Evolutionary conservation across 176 grass and related monocot genomes (phyloP).

Genomic region (Musa troglodytarum): DNA sequence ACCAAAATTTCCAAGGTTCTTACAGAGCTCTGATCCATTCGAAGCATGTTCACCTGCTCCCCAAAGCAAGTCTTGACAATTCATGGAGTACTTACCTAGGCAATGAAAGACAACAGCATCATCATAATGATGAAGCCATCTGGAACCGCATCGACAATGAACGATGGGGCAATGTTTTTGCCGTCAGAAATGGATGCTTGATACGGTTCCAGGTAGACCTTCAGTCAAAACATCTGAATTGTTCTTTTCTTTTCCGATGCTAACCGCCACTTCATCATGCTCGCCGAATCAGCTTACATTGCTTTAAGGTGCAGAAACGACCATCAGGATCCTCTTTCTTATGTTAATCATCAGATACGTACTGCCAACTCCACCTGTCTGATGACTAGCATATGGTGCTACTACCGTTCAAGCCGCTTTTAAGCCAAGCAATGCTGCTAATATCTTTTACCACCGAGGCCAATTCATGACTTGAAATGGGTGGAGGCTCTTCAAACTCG

Average conservation of each 20-base stretch:
- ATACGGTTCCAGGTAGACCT: neutral
- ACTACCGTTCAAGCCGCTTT: slow-evolving; percentile 54
- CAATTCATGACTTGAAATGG: slow-evolving; percentile 56
- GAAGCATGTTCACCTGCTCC: too few relatives aligned
- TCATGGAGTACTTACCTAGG: neutral
- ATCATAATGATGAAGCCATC: neutral
- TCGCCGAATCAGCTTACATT: too few relatives aligned
- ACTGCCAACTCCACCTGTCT: neutral
- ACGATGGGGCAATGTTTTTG: neutral
- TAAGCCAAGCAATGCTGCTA: slow-evolving; percentile 99
- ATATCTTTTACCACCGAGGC: slow-evolving; percentile 71
- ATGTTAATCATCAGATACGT: neutral
- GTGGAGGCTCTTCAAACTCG: slow-evolving; percentile 69
- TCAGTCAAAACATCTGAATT: neutral
- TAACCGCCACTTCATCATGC: neutral
- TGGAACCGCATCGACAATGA: too few relatives aligned
- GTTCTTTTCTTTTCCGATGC: neutral
- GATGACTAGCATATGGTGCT: slow-evolving; percentile 13
- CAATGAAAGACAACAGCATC: too few relatives aligned
- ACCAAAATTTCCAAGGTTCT: neutral
- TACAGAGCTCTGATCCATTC: neutral
- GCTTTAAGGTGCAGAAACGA: too few relatives aligned
- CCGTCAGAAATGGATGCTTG: neutral
- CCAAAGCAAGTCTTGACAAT: too few relatives aligned
- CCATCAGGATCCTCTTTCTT: neutral